phyloP scores from a whole-genome alignment of 345 rosid genomes.

The Laguncularia racemosa region DNA sequence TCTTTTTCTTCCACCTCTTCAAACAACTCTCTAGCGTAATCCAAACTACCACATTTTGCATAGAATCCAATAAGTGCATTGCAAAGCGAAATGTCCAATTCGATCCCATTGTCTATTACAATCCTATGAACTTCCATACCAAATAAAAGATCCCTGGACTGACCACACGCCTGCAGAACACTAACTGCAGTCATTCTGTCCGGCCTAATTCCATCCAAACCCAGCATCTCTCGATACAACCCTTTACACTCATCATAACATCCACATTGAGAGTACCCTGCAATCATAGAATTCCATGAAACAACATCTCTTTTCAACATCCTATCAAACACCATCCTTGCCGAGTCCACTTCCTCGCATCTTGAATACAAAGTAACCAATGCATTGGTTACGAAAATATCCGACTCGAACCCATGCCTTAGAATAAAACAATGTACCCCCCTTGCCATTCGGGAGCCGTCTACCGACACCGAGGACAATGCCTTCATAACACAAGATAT shows the following conservation, averaged over 20 bases:
- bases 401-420: constrained; percentile 39
- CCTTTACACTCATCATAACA: constrained; percentile 55
- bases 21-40: constrained; percentile 61
- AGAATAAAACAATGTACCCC: constrained; percentile 54
- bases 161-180: constrained; percentile 75
- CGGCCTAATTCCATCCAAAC: constrained; percentile 35
- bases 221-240: constrained; percentile 50
- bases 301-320: constrained; percentile 63
- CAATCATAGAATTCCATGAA: constrained; percentile 82
- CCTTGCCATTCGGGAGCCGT: constrained; percentile 31
- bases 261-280: constrained; percentile 75
- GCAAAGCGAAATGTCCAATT: constrained; percentile 44
- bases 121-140: constrained; percentile 66
- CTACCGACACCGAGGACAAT: constrained; percentile 23
- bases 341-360: constrained; percentile 32
- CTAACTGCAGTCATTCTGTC: constrained; percentile 53
- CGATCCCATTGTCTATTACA: constrained; percentile 31
- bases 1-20: constrained; percentile 61
- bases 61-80: constrained; percentile 71
- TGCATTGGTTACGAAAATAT: constrained; percentile 56
- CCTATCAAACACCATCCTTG: constrained; percentile 52
- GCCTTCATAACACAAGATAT: constrained; percentile 59
- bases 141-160: constrained; percentile 53
- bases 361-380: constrained; percentile 56
- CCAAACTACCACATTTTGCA: constrained; percentile 77